Evolutionary conservation across 768 basidiomycete species (phyloP), one percentile per base, ranked within the genome.

Genomic region (Termitomyces sp.): DNA sequence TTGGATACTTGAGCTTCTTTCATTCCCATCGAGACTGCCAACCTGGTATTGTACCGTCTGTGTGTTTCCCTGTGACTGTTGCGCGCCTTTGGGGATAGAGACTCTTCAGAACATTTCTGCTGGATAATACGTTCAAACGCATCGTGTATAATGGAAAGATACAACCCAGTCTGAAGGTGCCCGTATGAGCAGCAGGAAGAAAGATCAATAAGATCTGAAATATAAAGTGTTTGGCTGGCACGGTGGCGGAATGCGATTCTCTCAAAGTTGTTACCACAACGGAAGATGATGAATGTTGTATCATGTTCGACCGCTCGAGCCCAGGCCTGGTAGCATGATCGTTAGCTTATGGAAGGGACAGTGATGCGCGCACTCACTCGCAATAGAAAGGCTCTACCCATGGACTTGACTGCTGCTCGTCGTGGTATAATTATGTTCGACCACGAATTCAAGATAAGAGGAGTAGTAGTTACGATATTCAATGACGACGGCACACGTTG

Each of bases 241-340:
- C 65, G 65, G 18, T 66, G 60, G 22, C 63, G 65, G 36, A 66
- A 54, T 2, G 43, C 60, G 8, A 65, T 65, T 24, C 53, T 48
- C 52, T 66, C 65, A 48, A 40, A 54, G 20, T 57, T 60, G n/a
- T 40, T 8, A 3, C 66, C 62, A 30, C 63, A 66, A 30, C 58
- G 56, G 14, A 67, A 62, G 14, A 67, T 42, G 6, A 67, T 61
- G 26, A 65, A 60, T 22, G 59, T 65, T 26, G 57, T 60, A 24
- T 66, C 49, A 22, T 55, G 28, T 28, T 59, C 50, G 26, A 61
- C 64, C 12, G 64, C 48, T 43, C 56, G 47, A 16, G 56, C 57
- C 64, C 64, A 66, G 0, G 59, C 55, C 65, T 66, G 24, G 4
- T 8, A 30, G 24, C 20, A 14, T 6, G n/a, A 6, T 20, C 13